These are phyloP conservation scores for Leccinum imitatum DNA, from an alignment of 768 basidiomycete genomes.

Conservation along the genomic window DNA sequence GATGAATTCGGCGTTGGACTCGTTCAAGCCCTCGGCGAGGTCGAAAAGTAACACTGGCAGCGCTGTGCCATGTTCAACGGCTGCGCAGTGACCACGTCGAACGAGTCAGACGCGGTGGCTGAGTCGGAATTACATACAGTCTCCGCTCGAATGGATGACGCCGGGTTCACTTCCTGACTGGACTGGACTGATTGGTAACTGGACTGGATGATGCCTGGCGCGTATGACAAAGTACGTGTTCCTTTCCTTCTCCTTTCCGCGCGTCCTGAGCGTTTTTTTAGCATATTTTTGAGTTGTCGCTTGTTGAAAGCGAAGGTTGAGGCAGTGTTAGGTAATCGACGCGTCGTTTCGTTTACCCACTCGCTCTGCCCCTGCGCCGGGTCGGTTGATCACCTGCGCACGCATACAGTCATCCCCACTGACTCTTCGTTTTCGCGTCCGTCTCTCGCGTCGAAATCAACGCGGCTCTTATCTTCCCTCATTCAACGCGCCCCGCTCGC, in stretches of 20 bases:
- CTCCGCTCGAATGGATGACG: constrained; percentile 18
- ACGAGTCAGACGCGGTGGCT: constrained; percentile 4
- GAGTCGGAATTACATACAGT: not conserved
- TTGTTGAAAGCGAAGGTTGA: constrained; percentile 19
- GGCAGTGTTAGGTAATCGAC: constrained; percentile 32
- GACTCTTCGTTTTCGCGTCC: not conserved
- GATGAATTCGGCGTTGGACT: not conserved
- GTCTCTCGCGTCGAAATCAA: not conserved
- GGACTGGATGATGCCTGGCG: not conserved
- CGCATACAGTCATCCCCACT: constrained; percentile 3
- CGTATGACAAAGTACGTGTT: not conserved
- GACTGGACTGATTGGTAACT: constrained; percentile 18
- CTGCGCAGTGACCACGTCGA: too few species aligned
- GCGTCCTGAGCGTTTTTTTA: constrained; percentile 8
- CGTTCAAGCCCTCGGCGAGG: not conserved
- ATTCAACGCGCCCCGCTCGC: not conserved
- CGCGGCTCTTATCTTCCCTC: constrained; percentile 2
- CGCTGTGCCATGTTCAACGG: too few species aligned
- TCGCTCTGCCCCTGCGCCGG: constrained; percentile 27
- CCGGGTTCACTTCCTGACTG: not conserved
- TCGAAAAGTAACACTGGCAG: too few species aligned
- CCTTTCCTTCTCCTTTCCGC: not conserved
- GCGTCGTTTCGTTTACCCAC: constrained; percentile 27
- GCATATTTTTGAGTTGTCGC: constrained; percentile 16
- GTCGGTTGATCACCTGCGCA: constrained; percentile 11